phyloP scores from a whole-genome alignment of 2,329 filamentous ascomycete genomes.

The Beauveria pseudobassiana region DNA sequence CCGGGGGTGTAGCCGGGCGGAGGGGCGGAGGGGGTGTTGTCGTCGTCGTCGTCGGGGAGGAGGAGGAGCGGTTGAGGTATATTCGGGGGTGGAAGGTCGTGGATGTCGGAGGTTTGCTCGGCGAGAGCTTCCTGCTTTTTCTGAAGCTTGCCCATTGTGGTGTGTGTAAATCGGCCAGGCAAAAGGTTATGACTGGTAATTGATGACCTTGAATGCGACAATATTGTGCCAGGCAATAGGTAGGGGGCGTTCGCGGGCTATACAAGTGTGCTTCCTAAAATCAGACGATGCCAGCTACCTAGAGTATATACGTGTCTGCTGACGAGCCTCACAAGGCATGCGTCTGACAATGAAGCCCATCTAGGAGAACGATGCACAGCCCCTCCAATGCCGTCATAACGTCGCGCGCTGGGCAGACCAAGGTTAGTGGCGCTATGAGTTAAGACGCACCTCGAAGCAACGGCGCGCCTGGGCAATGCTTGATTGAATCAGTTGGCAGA shows the following conservation, averaged over 20 bases:
- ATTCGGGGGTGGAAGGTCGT: background rate
- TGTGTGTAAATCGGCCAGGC: background rate
- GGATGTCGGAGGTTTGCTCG: background rate
- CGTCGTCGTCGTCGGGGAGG: background rate
- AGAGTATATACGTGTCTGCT: background rate
- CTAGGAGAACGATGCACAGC: background rate
- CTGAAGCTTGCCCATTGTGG: conserved; percentile 6
- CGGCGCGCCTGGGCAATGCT: too few relatives aligned
- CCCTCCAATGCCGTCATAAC: background rate
- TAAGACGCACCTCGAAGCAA: too few relatives aligned
- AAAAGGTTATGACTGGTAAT: background rate
- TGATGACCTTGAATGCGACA: background rate
- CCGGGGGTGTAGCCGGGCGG: conserved; percentile 7
- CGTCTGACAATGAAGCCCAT: background rate
- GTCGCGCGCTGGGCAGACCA: background rate
- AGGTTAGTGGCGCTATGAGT: background rate
- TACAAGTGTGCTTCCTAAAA: background rate
- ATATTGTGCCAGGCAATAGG: too few relatives aligned
- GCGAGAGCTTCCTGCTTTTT: background rate
- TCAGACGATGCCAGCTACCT: background rate
- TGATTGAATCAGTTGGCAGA: too few relatives aligned
- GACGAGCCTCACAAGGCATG: too few relatives aligned
- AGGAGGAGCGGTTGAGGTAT: background rate
- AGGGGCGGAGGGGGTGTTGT: background rate
- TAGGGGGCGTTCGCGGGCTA: too few relatives aligned